These are phyloP conservation scores for Wallacemonas collosoma DNA, from an alignment of 208 protist species.

Conservation along the genomic window DNA sequence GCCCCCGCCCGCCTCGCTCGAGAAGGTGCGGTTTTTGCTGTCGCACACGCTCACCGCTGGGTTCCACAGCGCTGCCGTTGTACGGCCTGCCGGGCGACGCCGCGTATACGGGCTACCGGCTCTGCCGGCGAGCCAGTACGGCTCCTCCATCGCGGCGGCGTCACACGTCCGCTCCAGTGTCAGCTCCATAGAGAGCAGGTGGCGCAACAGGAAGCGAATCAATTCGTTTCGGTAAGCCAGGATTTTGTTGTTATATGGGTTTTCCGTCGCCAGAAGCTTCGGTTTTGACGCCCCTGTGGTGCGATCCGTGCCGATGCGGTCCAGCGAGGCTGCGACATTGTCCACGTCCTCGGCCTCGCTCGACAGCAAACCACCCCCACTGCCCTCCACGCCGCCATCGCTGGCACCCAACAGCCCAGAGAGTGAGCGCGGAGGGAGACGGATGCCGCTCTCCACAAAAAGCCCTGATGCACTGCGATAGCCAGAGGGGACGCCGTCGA, in stretches of 20 bases:
- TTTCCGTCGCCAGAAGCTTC: conserved; percentile 8
- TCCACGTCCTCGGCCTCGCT: conserved; percentile 7
- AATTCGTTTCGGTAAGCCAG: conserved; percentile 63
- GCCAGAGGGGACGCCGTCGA: conserved; percentile 19
- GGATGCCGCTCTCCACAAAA: conserved; percentile 17
- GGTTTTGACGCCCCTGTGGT: too few relatives aligned
- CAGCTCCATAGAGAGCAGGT: conserved; percentile 64
- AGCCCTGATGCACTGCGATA: conserved; percentile 11
- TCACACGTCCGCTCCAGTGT: conserved; percentile 43
- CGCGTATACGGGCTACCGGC: not conserved
- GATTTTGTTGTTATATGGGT: conserved; percentile 67
- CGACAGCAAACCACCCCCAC: not conserved
- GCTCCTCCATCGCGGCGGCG: not conserved
- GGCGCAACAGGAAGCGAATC: conserved; percentile 65
- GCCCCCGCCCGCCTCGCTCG: not conserved
- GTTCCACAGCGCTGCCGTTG: too few relatives aligned
- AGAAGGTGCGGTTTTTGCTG: too few relatives aligned
- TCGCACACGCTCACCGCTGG: too few relatives aligned
- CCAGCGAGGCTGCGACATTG: conserved; percentile 11
- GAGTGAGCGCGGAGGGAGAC: conserved; percentile 7
- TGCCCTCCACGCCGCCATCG: not conserved
- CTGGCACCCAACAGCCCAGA: not conserved
- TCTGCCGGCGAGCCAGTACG: not conserved
- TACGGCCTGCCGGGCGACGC: not conserved
- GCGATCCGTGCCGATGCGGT: not conserved